Evolutionary conservation across 2,329 filamentous ascomycete genomes (phyloP).

Genomic region (Aureobasidium musti): DNA sequence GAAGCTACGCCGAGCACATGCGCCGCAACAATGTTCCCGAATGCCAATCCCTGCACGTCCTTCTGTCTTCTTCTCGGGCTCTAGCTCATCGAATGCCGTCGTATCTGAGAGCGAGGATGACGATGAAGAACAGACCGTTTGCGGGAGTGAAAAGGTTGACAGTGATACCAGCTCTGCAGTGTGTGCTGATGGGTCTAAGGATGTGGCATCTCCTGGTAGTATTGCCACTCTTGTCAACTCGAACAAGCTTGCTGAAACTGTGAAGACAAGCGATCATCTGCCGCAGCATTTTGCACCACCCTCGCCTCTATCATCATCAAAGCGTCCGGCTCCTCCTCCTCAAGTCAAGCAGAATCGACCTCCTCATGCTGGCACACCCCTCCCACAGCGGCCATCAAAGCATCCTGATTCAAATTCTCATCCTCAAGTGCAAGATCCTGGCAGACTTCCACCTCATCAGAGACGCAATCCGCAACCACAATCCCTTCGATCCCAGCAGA

Average conservation of each 20-base stretch:
- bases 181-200: background rate
- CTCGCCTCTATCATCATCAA: conserved; percentile 9
- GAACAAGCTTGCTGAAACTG: conserved; percentile 5
- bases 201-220: background rate
- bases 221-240: background rate
- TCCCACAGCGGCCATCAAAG: conserved; percentile 2
- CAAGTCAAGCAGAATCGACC: background rate
- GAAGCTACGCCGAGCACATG: background rate
- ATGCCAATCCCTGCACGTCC: background rate
- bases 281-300: background rate
- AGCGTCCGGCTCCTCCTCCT: background rate
- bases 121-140: background rate
- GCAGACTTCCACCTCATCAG: background rate
- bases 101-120: conserved; percentile 16
- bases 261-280: conserved; percentile 9
- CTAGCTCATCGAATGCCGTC: background rate
- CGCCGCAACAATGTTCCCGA: background rate
- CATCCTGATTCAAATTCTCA: background rate
- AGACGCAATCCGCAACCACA: background rate
- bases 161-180: background rate
- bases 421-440: background rate
- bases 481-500: background rate
- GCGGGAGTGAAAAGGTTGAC: background rate
- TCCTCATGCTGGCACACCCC: background rate
- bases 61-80: conserved; percentile 1